These are phyloP conservation scores for Talaromyces verruculosus DNA, from an alignment of 2,329 filamentous ascomycete genomes.

Conservation along the genomic window DNA sequence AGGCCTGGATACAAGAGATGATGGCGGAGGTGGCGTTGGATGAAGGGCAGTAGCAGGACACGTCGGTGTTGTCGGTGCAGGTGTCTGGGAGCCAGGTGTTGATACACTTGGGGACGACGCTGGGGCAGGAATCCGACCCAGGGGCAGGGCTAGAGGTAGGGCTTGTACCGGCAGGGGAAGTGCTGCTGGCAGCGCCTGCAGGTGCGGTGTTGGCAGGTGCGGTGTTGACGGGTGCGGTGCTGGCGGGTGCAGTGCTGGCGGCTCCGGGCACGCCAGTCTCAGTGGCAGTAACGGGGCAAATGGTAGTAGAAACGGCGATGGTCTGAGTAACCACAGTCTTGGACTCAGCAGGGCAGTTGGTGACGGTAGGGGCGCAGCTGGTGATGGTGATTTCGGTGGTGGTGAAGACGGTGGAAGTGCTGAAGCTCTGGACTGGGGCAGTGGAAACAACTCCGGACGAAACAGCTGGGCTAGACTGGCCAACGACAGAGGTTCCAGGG, in stretches of 20 bases:
- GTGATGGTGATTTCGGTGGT: constrained; percentile 42
- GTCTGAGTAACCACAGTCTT: constrained; percentile 55
- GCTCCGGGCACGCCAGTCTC: constrained; percentile 30
- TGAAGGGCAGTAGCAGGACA: constrained; percentile 82
- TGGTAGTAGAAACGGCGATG: constrained; percentile 59
- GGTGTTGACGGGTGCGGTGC: constrained; percentile 1
- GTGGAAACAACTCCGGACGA: constrained; percentile 13
- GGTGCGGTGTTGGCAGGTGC: constrained; percentile 22
- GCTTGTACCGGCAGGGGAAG: constrained; percentile 22
- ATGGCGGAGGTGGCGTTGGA: constrained; percentile 73
- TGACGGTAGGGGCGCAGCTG: constrained; percentile 41
- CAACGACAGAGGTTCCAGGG: constrained; percentile 22
- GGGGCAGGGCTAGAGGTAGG: constrained; percentile 26
- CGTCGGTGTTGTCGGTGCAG: constrained; percentile 82
- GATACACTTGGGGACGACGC: constrained; percentile 79
- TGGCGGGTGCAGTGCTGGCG: constrained; percentile 11
- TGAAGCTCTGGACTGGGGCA: constrained; percentile 26
- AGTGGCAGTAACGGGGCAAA: constrained; percentile 52
- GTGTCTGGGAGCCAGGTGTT: constrained; percentile 79
- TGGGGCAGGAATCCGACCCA: constrained; percentile 53
- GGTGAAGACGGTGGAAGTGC: constrained; percentile 41
- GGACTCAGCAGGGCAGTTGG: constrained; percentile 54
- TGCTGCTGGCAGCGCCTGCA: constrained; percentile 34
- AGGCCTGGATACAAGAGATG: constrained; percentile 76
- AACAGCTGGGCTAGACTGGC: not conserved